phyloP scores from a whole-genome alignment of 1,284 basidiomycete genomes.

The Athelia sp. region DNA sequence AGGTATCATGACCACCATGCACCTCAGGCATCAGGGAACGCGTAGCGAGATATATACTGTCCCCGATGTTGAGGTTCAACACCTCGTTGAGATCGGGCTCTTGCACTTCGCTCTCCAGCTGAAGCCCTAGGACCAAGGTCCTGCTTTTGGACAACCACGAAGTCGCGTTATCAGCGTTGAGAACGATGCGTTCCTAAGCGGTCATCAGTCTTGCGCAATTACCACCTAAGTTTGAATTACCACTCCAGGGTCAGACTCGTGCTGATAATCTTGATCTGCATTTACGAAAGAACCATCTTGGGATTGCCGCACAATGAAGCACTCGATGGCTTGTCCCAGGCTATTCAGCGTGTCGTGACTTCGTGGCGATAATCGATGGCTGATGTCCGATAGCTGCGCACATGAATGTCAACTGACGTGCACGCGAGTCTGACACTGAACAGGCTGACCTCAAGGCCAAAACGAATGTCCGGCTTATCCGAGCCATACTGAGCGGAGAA shows the following conservation, averaged over 20 bases:
- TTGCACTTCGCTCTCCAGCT: slow-evolving; percentile 17
- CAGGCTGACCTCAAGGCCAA: slow-evolving; percentile 69
- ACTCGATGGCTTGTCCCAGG: slow-evolving; percentile 47
- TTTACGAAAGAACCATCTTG: slow-evolving; percentile 32
- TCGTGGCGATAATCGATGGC: slow-evolving; percentile 35
- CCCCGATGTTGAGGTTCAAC: slow-evolving; percentile 26
- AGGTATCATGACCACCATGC: slow-evolving; percentile 9
- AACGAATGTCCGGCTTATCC: slow-evolving; percentile 93
- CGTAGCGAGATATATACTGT: slow-evolving; percentile 45
- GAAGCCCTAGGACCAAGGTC: slow-evolving; percentile 21
- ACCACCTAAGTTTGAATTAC: slow-evolving; percentile 6
- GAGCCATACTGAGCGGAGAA: slow-evolving; percentile 69
- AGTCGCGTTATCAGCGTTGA: slow-evolving; percentile 36
- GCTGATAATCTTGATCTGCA: slow-evolving; percentile 30
- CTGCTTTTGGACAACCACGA: slow-evolving; percentile 42
- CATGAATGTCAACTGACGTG: neutral
- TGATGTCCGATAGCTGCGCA: slow-evolving; percentile 49
- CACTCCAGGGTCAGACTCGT: slow-evolving; percentile 3
- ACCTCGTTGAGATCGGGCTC: slow-evolving; percentile 20
- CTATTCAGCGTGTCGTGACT: slow-evolving; percentile 30
- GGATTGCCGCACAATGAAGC: slow-evolving; percentile 42
- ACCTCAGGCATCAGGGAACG: slow-evolving; percentile 43
- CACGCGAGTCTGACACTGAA: slow-evolving; percentile 1
- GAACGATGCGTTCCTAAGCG: slow-evolving; percentile 41
- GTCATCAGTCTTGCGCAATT: slow-evolving; percentile 9